These are phyloP conservation scores for Skeletonema tropicum DNA, from an alignment of 108 stramenopile genomes.

Conservation along the genomic window DNA sequence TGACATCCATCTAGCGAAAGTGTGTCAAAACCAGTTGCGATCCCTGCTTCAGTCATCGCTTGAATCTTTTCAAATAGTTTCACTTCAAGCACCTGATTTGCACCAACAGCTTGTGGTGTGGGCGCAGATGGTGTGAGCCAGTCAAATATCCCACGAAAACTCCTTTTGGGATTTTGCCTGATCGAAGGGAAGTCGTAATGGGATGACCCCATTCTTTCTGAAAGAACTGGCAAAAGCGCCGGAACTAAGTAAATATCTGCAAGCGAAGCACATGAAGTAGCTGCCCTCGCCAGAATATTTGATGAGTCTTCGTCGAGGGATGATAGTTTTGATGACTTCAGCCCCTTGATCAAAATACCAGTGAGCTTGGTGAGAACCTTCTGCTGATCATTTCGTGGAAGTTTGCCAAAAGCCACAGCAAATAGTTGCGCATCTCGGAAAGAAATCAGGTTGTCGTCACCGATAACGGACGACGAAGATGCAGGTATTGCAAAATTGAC, in stretches of 20 bases:
- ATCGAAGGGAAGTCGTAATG: slow-evolving; percentile 42
- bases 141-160: slow-evolving; percentile 71
- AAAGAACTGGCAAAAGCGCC: slow-evolving; percentile 21
- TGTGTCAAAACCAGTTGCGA: slow-evolving; percentile 57
- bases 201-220: slow-evolving; percentile 31
- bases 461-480: slow-evolving; percentile 6
- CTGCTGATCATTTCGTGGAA: slow-evolving; percentile 42
- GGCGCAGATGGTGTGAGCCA: slow-evolving; percentile 66
- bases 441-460: slow-evolving; percentile 52
- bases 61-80: slow-evolving; percentile 24
- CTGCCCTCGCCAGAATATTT: slow-evolving; percentile 60
- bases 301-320: slow-evolving; percentile 41
- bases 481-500: slow-evolving; percentile 5
- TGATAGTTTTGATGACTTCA: slow-evolving; percentile 15
- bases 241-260: slow-evolving; percentile 41
- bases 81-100: slow-evolving; percentile 4
- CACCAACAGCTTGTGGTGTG: slow-evolving; percentile 6
- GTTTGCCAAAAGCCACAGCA: slow-evolving; percentile 49
- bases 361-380: slow-evolving; percentile 42
- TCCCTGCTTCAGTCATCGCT: slow-evolving; percentile 38
- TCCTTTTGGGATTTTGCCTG: slow-evolving; percentile 4
- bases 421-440: slow-evolving; percentile 56
- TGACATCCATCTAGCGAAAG: slow-evolving; percentile 60
- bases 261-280: slow-evolving; percentile 52
- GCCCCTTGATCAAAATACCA: slow-evolving; percentile 18